phyloP scores from a whole-genome alignment of 257 asterid species.

The Anisodus tanguticus region DNA sequence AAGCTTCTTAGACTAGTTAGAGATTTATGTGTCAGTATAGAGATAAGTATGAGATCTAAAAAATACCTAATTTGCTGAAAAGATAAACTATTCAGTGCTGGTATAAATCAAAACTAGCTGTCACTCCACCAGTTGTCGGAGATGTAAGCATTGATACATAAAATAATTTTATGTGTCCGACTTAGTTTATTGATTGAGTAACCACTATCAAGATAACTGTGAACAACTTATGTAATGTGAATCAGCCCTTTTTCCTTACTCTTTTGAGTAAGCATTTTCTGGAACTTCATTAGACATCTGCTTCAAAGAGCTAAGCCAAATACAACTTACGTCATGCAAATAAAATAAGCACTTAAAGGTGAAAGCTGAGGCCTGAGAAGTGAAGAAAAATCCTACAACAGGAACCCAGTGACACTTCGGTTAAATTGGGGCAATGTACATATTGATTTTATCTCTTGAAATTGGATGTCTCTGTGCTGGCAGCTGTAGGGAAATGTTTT shows the following conservation, averaged over 20 bases:
- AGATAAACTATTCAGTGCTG: not conserved
- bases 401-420: not conserved
- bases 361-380: constrained; percentile 10
- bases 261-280: not conserved
- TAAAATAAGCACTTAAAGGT: constrained; percentile 14
- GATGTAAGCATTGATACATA: too few relatives aligned
- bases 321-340: not conserved
- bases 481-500: not conserved
- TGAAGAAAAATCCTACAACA: constrained; percentile 16
- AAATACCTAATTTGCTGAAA: not conserved
- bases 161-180: not conserved
- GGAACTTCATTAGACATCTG: constrained; percentile 4
- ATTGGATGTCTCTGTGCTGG: not conserved
- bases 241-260: not conserved
- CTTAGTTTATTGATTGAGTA: not conserved
- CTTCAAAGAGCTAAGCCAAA: not conserved
- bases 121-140: too few relatives aligned
- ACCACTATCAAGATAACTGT: not conserved
- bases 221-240: not conserved
- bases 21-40: not conserved
- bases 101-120: too few relatives aligned
- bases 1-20: not conserved
- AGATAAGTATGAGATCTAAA: not conserved
- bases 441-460: not conserved
- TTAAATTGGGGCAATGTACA: not conserved